Percentiles rank a stretch among this genome's conserved stretches.
Conservation (phyloP, 495 filamentous ascomycete species). For the Aspergillus sparsus region DNA sequence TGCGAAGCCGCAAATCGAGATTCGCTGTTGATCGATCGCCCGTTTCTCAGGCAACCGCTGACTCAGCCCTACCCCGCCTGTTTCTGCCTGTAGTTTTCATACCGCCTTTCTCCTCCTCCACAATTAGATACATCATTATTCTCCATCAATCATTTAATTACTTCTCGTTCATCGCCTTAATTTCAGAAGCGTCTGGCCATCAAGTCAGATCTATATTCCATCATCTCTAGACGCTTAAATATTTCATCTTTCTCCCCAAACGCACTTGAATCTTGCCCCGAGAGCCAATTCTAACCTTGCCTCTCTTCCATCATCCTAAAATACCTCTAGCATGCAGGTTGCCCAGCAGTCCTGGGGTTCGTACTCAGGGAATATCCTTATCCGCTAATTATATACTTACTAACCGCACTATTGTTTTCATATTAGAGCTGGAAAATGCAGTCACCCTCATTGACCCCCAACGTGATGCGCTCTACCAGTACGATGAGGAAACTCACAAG, state of each 20-base stretch:
- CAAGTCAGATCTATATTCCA: background rate
- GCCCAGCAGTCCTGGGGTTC: slow-evolving; percentile 64
- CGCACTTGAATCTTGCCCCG: too few species aligned
- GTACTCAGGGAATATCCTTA: slow-evolving; percentile 15
- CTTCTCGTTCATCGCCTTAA: background rate
- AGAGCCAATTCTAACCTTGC: background rate
- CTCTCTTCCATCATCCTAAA: slow-evolving; percentile 34
- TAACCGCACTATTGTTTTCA: slow-evolving; percentile 18
- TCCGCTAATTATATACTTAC: background rate
- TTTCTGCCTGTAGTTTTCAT: slow-evolving; percentile 27
- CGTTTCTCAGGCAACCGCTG: slow-evolving; percentile 39
- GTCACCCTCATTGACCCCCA: slow-evolving; percentile 79
- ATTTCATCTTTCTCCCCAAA: background rate
- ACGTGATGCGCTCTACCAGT: slow-evolving; percentile 89
- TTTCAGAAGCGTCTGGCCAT: background rate
- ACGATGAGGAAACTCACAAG: slow-evolving; percentile 67
- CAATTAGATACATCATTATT: background rate
- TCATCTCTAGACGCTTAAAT: background rate
- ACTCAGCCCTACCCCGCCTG: slow-evolving; percentile 34
- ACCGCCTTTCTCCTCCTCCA: slow-evolving; percentile 31
- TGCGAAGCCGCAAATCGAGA: slow-evolving; percentile 14
- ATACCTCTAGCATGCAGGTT: slow-evolving; percentile 39
- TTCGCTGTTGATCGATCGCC: slow-evolving; percentile 31
- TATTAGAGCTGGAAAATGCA: slow-evolving; percentile 83
- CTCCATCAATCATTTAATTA: background rate